A percentile compares a stretch with the other conserved stretches of the same genome.
Conservation (phyloP, 768 basidiomycete species). For the Trametes coccinea region DNA sequence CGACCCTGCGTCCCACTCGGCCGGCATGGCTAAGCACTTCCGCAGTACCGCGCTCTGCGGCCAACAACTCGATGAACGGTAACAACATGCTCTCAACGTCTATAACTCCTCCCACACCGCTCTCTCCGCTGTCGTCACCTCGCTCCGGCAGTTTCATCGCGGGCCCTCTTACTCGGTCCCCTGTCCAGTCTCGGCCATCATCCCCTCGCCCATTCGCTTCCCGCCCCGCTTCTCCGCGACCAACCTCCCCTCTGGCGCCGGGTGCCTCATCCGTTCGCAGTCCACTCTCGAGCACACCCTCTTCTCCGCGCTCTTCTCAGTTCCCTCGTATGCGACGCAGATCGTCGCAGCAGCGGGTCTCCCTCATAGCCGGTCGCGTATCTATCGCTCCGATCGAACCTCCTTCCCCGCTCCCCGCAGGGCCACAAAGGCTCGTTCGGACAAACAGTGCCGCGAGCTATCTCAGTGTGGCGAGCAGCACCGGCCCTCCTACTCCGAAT, state of each 20-base stretch:
- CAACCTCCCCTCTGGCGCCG: slow-evolving; percentile 27
- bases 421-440: slow-evolving; percentile 65
- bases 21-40: slow-evolving; percentile 25
- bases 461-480: slow-evolving; percentile 59
- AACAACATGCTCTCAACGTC: slow-evolving; percentile 18
- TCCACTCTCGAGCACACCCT: slow-evolving; percentile 36
- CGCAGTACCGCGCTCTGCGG: slow-evolving; percentile 19
- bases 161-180: slow-evolving; percentile 29
- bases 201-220: slow-evolving; percentile 30
- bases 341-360: slow-evolving; percentile 84
- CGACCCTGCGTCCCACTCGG: slow-evolving; percentile 19
- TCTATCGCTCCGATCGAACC: slow-evolving; percentile 77
- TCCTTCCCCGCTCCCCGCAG: slow-evolving; percentile 59
- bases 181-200: slow-evolving; percentile 28
- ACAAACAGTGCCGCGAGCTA: slow-evolving; percentile 63
- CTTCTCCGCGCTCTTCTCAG: slow-evolving; percentile 41
- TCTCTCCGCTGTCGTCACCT: slow-evolving; percentile 9
- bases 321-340: slow-evolving; percentile 69
- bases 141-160: slow-evolving; percentile 24
- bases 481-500: slow-evolving; percentile 62
- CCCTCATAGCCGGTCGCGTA: slow-evolving; percentile 79
- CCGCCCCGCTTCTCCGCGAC: slow-evolving; percentile 24
- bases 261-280: slow-evolving; percentile 33
- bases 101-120: slow-evolving; percentile 8
- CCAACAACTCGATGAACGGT: slow-evolving; percentile 4